Base-by-base conservation (phyloP, 805 yeast species). In the Lachancea waltii region DNA sequence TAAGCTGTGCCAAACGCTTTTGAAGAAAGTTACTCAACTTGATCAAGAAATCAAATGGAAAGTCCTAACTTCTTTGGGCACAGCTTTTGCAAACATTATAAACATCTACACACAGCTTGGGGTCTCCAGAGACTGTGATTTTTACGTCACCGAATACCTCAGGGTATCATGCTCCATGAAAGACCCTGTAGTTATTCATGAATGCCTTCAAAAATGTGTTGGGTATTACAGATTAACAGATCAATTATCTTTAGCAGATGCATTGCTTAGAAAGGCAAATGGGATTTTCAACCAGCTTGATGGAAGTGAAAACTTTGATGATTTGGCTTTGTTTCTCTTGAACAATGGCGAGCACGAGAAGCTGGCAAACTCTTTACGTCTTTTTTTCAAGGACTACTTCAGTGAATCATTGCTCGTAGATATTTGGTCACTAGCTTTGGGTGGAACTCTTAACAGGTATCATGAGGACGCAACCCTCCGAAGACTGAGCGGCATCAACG, bases 121-220 rank as follows among this genome's bases (percentile, higher is more conserved):
- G 0, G 50, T 78, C 3, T 61, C 77, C 0, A 75, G 74, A 44
- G 86, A 81, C 39, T 68, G 78, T 33, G 68, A 70, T 2, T 77
- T 67, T 50, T 81, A 70, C 55, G 45, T 69, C 3, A 62, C 63
- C 5, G 89, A 82, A 47, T 62, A 74, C 25, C 56, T 60, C 5
- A 64, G 60, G 24, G 50, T 75, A 9, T 51, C 69, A 13, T 49
- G 56, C 3, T 47, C 58, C 1, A 24, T 60, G 6, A 43, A 44
- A 5, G 60, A 55, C 8, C 63, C 65, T 5, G 36, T 50, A 4
- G 41, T 49, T 6, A 50, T 53, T 3, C 58, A 45, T 31, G 41
- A 39, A 11, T 36, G 54, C 15, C 33, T 55, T 10, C 37, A 34
- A 29, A 45, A 40, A 29, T 37, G 56, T 16, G 32, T 41, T 22